These are phyloP conservation scores for Colletotrichum magnum DNA, from an alignment of 2,329 filamentous ascomycete species.

Conservation along the genomic window DNA sequence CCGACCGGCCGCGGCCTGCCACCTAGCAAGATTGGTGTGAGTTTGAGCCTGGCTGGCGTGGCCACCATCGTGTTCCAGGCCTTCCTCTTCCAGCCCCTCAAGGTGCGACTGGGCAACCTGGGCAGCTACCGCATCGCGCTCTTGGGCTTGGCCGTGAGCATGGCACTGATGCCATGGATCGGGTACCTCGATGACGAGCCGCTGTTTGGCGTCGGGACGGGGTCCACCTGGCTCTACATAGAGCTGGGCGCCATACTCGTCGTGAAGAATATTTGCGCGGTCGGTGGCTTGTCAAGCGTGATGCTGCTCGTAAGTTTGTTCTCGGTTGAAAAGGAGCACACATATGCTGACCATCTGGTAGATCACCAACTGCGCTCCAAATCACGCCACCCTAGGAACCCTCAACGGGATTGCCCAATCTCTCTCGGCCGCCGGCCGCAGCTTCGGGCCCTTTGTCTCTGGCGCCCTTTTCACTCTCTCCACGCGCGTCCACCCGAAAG, in stretches of 20 bases:
- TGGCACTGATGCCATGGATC: conserved; percentile 90
- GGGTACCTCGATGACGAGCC: conserved; percentile 78
- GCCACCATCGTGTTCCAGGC: conserved; percentile 93
- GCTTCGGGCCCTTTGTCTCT: conserved; percentile 89
- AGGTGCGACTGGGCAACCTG: conserved; percentile 86
- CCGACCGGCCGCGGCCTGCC: conserved; percentile 84
- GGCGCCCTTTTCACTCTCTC: conserved; percentile 89
- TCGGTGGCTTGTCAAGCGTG: conserved; percentile 91
- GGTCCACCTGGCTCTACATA: conserved; percentile 80
- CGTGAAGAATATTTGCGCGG: conserved; percentile 90
- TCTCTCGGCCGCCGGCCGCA: conserved; percentile 89
- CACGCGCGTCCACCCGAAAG: conserved; percentile 80
- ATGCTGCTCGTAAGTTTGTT: conserved; percentile 79
- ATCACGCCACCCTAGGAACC: conserved; percentile 86
- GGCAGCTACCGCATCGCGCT: conserved; percentile 85
- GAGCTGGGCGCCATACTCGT: conserved; percentile 87
- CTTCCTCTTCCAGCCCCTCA: conserved; percentile 84
- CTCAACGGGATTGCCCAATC: conserved; percentile 96
- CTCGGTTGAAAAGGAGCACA: too few species aligned
- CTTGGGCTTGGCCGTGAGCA: conserved; percentile 84
- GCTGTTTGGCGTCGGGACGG: conserved; percentile 70
- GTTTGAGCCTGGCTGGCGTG: conserved; percentile 85
- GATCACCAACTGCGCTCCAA: conserved; percentile 95
- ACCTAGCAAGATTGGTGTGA: conserved; percentile 86
- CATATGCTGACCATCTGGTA: conserved; percentile 50